These are phyloP conservation scores for Hyphodiscus hymeniophilus DNA, from an alignment of 495 filamentous ascomycete species.

Conservation along the genomic window DNA sequence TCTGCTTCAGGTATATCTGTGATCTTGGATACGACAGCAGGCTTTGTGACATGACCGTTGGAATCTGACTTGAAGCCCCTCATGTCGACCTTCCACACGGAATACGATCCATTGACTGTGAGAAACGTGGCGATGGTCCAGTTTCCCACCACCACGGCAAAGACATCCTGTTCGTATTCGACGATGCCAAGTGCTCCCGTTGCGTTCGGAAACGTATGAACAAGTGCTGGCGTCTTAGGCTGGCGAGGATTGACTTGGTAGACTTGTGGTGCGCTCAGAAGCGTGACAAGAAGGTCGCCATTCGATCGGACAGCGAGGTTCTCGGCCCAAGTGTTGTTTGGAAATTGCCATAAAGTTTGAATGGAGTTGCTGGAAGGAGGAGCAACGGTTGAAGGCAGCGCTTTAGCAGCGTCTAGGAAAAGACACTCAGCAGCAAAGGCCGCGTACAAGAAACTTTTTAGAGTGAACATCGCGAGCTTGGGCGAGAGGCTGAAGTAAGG, in stretches of 20 bases:
- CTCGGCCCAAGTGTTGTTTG: conserved; percentile 23
- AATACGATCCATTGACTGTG: conserved; percentile 28
- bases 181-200: conserved; percentile 34
- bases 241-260: background rate
- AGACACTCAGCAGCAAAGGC: too few species aligned
- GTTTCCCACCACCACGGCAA: conserved; percentile 33
- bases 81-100: conserved; percentile 28
- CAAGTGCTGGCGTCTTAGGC: background rate
- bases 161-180: conserved; percentile 31
- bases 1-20: conserved; percentile 29
- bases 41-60: background rate
- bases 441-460: too few species aligned
- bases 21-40: conserved; percentile 15
- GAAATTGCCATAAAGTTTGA: background rate
- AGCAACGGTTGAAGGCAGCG: too few species aligned
- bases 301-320: conserved; percentile 27
- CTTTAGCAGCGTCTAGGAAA: too few species aligned
- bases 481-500: too few species aligned
- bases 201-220: conserved; percentile 9
- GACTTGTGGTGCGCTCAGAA: conserved; percentile 16
- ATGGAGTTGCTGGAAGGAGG: background rate
- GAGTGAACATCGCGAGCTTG: too few species aligned
- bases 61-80: background rate
- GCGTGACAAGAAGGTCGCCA: conserved; percentile 21
- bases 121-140: conserved; percentile 25